Evolutionary conservation across 768 basidiomycete species (phyloP).

Genomic region (Rhodotorula kratochvilovae): DNA sequence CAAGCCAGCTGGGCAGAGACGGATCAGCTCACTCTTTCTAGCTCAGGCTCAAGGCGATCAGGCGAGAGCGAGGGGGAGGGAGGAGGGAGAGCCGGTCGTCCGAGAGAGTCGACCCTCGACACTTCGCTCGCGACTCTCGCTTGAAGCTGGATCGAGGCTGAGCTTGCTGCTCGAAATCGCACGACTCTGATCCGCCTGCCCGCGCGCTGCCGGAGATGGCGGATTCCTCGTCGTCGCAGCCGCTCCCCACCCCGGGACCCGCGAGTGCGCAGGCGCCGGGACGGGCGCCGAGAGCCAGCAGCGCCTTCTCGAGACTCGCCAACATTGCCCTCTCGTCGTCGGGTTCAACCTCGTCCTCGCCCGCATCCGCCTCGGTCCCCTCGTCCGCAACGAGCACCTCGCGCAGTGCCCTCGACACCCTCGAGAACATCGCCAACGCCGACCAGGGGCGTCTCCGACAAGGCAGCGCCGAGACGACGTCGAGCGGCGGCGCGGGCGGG

Average conservation of each 20-base stretch:
- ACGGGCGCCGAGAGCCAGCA: not conserved
- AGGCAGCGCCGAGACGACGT: not conserved
- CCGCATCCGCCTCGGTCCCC: not conserved
- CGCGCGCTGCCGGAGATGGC: not conserved
- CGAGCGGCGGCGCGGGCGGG: not conserved
- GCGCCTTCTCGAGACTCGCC: constrained; percentile 19
- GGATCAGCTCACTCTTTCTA: not conserved
- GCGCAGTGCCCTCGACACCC: constrained; percentile 20
- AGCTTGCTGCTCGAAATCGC: too few relatives aligned
- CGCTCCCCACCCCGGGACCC: not conserved
- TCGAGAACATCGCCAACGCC: constrained; percentile 30
- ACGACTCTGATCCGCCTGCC: too few relatives aligned
- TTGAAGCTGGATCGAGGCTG: too few relatives aligned
- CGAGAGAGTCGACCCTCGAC: too few relatives aligned
- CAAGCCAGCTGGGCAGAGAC: too few relatives aligned
- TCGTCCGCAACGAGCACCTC: not conserved
- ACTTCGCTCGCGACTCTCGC: too few relatives aligned
- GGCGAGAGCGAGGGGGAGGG: not conserved
- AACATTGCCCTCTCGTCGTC: constrained; percentile 15
- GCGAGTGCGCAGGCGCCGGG: not conserved
- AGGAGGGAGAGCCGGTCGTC: too few relatives aligned
- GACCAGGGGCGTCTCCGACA: constrained; percentile 8
- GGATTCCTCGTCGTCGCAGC: not conserved
- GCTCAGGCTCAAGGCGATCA: not conserved
- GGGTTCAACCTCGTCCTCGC: constrained; percentile 2